Evolutionary conservation across 495 filamentous ascomycete species (phyloP).

Genomic region (Melanomma pulvis-pyrius): DNA sequence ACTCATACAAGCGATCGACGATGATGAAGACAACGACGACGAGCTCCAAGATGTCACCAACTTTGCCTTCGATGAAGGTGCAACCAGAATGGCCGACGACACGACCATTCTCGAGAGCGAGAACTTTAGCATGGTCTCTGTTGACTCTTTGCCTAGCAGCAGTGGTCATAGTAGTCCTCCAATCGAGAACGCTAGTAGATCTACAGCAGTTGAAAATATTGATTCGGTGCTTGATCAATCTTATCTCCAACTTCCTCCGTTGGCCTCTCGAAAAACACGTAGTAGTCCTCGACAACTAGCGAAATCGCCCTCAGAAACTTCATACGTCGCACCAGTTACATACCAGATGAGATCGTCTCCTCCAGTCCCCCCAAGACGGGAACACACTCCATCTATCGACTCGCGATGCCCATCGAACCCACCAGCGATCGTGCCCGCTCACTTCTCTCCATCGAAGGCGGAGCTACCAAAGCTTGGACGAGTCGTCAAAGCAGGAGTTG

Average conservation of each 20-base stretch:
- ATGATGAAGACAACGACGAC: slow-evolving; percentile 5
- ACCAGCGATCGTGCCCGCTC: slow-evolving; percentile 24
- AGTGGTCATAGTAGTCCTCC: slow-evolving; percentile 22
- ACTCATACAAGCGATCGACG: not conserved
- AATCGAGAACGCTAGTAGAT: not conserved
- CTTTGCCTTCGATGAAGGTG: slow-evolving; percentile 31
- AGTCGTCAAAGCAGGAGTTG: slow-evolving; percentile 53
- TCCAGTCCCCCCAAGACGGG: not conserved
- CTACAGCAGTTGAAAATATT: not conserved
- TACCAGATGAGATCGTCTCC: slow-evolving; percentile 7
- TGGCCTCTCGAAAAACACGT: not conserved
- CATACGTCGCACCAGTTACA: not conserved
- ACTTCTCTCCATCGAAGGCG: slow-evolving; percentile 11
- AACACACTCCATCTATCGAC: slow-evolving; percentile 24
- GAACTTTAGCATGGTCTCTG: slow-evolving; percentile 48
- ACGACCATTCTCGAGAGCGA: slow-evolving; percentile 44
- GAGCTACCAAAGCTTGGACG: slow-evolving; percentile 48
- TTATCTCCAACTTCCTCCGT: slow-evolving; percentile 7
- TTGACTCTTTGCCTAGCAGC: slow-evolving; percentile 42
- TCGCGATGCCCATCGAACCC: slow-evolving; percentile 20
- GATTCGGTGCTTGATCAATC: not conserved
- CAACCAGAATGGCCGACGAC: slow-evolving; percentile 32
- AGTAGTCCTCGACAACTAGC: slow-evolving; percentile 5
- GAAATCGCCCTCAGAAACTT: not conserved
- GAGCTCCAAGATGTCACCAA: slow-evolving; percentile 15